A percentile compares a stretch with the other conserved stretches of the same genome.
These are phyloP conservation scores for Pythium volutum DNA, from an alignment of 352 stramenopile species.

Conservation along the genomic window DNA sequence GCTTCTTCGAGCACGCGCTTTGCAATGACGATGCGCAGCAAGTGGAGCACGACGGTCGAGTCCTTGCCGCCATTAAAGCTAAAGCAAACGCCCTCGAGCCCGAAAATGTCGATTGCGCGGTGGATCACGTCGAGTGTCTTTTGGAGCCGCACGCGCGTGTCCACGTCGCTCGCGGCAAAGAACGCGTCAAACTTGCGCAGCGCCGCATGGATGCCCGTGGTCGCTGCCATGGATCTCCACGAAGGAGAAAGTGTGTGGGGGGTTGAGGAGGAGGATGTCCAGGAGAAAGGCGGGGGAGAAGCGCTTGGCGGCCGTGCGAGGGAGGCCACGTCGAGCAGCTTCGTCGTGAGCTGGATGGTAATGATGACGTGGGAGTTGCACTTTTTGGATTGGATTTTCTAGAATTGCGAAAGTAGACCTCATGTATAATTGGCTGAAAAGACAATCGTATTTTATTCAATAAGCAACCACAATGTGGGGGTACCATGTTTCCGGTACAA, in stretches of 20 bases:
- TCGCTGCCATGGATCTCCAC: too few species aligned
- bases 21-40: constrained; percentile 82
- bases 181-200: constrained; percentile 65
- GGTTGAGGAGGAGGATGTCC: neutral
- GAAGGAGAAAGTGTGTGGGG: too few species aligned
- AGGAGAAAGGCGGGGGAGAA: neutral
- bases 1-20: constrained; percentile 58
- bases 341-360: constrained; percentile 6
- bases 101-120: constrained; percentile 80
- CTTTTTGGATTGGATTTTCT: constrained; percentile 12
- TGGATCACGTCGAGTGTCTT: constrained; percentile 73
- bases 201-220: constrained; percentile 15
- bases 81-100: constrained; percentile 73
- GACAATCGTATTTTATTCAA: neutral
- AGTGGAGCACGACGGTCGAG: constrained; percentile 89
- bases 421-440: neutral
- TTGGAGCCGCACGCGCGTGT: constrained; percentile 48
- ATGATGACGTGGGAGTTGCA: constrained; percentile 14
- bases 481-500: too few species aligned
- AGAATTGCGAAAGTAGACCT: constrained; percentile 23
- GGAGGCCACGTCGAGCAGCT: constrained; percentile 7
- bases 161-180: constrained; percentile 40
- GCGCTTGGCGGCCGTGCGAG: neutral
- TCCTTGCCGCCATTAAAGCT: constrained; percentile 94
- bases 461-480: too few species aligned